These are phyloP conservation scores for Arachnomyces sp. DNA, from an alignment of 2,329 filamentous ascomycete genomes.

Conservation along the genomic window DNA sequence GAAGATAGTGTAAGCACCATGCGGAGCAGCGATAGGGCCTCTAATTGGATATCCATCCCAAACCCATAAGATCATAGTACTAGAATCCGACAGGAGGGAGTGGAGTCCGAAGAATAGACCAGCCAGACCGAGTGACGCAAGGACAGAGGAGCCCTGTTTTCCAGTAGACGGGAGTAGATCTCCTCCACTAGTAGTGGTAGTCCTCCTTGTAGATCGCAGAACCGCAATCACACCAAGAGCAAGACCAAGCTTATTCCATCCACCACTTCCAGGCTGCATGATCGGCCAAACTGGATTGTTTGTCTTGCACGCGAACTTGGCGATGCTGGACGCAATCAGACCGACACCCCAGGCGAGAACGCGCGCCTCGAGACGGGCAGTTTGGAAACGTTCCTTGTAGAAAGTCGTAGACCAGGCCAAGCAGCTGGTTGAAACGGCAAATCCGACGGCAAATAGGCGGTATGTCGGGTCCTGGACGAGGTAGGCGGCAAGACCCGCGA, in stretches of 20 bases:
- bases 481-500: constrained; percentile 72
- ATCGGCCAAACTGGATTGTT: constrained; percentile 98
- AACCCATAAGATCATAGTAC: constrained; percentile 97
- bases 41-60: constrained; percentile 94
- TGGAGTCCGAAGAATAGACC: constrained; percentile 85
- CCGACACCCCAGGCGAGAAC: constrained; percentile 74
- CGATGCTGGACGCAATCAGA: constrained; percentile 72
- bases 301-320: constrained; percentile 87
- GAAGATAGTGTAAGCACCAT: constrained; percentile 76
- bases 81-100: constrained; percentile 88
- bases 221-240: constrained; percentile 66
- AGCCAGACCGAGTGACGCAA: constrained; percentile 70
- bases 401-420: constrained; percentile 78
- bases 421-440: constrained; percentile 71
- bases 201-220: constrained; percentile 63
- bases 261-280: constrained; percentile 81
- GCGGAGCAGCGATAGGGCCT: constrained; percentile 79
- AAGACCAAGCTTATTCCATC: constrained; percentile 81
- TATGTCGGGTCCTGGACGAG: constrained; percentile 61
- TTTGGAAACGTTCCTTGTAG: constrained; percentile 66
- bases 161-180: constrained; percentile 44
- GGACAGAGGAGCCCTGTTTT: constrained; percentile 57
- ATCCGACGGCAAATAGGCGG: constrained; percentile 72
- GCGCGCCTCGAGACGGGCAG: constrained; percentile 68
- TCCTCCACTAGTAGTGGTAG: constrained; percentile 41